Evolutionary conservation across 2,329 filamentous ascomycete genomes (phyloP).

Genomic region (Akanthomyces dipterigenus): DNA sequence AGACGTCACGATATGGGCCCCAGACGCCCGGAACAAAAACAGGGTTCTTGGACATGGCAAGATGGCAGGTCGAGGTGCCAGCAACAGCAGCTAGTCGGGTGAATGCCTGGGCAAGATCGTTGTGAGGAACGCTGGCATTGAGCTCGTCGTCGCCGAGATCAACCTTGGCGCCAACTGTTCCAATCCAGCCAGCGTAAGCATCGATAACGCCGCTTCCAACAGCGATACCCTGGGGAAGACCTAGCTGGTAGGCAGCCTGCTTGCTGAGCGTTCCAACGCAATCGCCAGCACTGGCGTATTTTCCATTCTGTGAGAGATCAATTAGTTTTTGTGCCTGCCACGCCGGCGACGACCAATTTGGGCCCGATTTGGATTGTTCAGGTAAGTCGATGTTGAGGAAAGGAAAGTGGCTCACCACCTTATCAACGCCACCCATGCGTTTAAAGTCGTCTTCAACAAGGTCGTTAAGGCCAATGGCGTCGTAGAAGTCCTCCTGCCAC

Average conservation of each 20-base stretch:
- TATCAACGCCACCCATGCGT: constrained; percentile 88
- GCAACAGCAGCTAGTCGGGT: constrained; percentile 89
- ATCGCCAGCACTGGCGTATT: constrained; percentile 87
- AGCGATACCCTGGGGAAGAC: constrained; percentile 78
- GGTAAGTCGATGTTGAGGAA: constrained; percentile 15
- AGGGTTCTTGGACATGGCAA: constrained; percentile 89
- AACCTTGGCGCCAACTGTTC: constrained; percentile 95
- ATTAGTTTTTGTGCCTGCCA: not conserved
- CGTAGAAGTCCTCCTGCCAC: constrained; percentile 94
- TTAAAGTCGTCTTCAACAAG: constrained; percentile 81
- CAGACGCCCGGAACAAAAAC: constrained; percentile 95
- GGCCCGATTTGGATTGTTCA: not conserved
- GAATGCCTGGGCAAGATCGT: constrained; percentile 89
- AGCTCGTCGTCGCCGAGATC: constrained; percentile 61
- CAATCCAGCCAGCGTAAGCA: constrained; percentile 97
- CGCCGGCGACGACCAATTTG: not conserved
- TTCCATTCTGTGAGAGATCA: constrained; percentile 62
- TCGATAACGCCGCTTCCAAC: constrained; percentile 97
- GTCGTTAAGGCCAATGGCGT: constrained; percentile 78
- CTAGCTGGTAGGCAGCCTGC: constrained; percentile 75
- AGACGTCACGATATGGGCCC: constrained; percentile 93
- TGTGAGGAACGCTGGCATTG: constrained; percentile 60
- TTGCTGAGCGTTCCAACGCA: constrained; percentile 79
- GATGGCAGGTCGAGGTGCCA: constrained; percentile 93
- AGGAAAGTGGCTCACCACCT: constrained; percentile 69